Percentiles rank a stretch among this genome's conserved stretches.
phyloP scores from a whole-genome alignment of 108 stramenopile species.

The Nitzschia sp. region DNA sequence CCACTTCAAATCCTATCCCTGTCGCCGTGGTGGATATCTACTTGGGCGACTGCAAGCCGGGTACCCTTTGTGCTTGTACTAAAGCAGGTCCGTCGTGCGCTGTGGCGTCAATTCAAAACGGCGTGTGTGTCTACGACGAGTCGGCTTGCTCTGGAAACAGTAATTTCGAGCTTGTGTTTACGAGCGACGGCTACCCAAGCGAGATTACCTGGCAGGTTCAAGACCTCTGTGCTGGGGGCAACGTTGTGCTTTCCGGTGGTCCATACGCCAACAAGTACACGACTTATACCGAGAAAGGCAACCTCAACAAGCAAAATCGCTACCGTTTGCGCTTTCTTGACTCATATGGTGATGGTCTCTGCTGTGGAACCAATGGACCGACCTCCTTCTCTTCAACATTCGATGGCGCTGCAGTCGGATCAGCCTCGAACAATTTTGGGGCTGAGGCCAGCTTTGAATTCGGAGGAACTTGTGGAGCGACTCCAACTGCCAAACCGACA shows the following conservation, averaged over 20 bases:
- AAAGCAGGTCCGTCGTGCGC: too few relatives aligned
- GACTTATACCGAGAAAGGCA: background rate
- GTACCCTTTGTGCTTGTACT: background rate
- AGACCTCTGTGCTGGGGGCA: background rate
- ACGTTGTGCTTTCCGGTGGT: background rate
- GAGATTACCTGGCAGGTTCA: background rate
- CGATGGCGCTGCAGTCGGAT: background rate
- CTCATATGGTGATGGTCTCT: conserved; percentile 1
- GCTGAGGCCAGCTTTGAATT: background rate
- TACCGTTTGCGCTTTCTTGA: background rate
- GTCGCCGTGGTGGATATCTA: background rate
- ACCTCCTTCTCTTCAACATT: background rate
- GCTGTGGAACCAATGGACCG: background rate
- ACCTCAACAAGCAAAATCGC: background rate
- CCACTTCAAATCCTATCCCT: background rate
- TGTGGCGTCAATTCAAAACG: too few relatives aligned
- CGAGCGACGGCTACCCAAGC: background rate
- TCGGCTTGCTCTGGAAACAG: background rate
- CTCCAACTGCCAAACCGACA: too few relatives aligned
- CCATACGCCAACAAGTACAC: background rate
- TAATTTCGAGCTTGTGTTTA: background rate
- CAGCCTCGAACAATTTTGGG: background rate
- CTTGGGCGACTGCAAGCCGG: background rate
- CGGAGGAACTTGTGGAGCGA: background rate
- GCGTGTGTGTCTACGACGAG: background rate